These are phyloP conservation scores for Purshia tridentata DNA, from an alignment of 306 rosid genomes.

Conservation along the genomic window DNA sequence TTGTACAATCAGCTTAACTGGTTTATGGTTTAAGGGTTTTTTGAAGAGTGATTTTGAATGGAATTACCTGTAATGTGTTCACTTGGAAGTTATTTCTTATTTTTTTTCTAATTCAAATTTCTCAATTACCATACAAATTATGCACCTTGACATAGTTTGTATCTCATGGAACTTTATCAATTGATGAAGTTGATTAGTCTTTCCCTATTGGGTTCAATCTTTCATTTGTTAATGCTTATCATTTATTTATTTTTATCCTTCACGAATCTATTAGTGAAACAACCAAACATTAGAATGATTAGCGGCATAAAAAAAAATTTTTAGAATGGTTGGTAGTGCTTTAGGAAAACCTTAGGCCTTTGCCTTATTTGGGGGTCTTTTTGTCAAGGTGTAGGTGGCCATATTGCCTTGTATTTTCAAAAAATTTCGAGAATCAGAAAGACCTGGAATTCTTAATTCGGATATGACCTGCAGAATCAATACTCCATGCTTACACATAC, in stretches of 20 bases:
- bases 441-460: not conserved
- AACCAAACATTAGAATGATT: not conserved
- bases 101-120: not conserved
- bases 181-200: not conserved
- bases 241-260: too few relatives aligned
- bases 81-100: not conserved
- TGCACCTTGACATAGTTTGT: conserved; percentile 7
- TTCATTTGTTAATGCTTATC: not conserved
- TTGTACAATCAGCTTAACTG: not conserved
- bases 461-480: not conserved
- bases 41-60: not conserved
- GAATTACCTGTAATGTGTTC: not conserved
- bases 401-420: not conserved
- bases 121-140: not conserved
- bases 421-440: not conserved
- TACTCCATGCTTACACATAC: not conserved
- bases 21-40: not conserved
- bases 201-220: not conserved
- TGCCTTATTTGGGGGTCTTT: not conserved
- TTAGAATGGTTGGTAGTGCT: not conserved
- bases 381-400: conserved; percentile 5
- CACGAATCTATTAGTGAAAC: not conserved
- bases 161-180: not conserved
- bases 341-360: not conserved
- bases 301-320: too few relatives aligned